Evolutionary conservation across 1,139 yeast species (phyloP), one percentile per base, ranked within the genome.

Genomic region (Yamadazyma atlantica): DNA sequence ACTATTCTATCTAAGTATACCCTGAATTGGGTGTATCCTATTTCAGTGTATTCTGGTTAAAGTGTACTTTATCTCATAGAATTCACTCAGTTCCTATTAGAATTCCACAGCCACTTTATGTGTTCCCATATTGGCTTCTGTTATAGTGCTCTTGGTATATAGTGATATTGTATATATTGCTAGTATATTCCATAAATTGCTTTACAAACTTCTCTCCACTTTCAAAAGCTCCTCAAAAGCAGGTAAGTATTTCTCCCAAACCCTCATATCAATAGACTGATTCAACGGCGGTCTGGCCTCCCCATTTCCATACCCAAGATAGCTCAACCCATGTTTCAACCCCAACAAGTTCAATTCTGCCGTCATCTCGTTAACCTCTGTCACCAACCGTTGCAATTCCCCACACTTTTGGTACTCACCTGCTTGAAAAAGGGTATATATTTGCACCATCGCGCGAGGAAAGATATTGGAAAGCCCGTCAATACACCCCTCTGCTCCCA

Each of bases 381-480:
- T 58, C 11, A 66, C 68, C 33, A 57, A 47, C 33, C 51, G 54
- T 50, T 73, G 78, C 33, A 72, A 50, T 37, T 56, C 51, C 36
- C 58, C 60, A 17, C 78, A 78, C 47, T 69, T 69, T 33, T 57
- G 53, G 27, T 50, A 29, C 35, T 68, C 56, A 15, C 68, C 69
- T 18, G 48, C 49, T 22, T 60, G 50, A 32, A 37, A 54, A 29
- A 58, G 45, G 2, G 48, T 44, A 43, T 48, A 68, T 23, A 73
- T 51, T 40, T 62, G 57, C 31, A 69, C 68, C 61, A 66, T 59
- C 4, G 58, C 45, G 39, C 65, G 68, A 24, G 74, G 75, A 46
- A 69, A 67, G 8, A 67, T 51, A 33, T 64, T 69, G 26, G 74
- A 61, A 30, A 73, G 53, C 12, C 77, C 78, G 48, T 73, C 78